phyloP scores from a whole-genome alignment of 1,139 yeast species.

The Candida frijolesensis region DNA sequence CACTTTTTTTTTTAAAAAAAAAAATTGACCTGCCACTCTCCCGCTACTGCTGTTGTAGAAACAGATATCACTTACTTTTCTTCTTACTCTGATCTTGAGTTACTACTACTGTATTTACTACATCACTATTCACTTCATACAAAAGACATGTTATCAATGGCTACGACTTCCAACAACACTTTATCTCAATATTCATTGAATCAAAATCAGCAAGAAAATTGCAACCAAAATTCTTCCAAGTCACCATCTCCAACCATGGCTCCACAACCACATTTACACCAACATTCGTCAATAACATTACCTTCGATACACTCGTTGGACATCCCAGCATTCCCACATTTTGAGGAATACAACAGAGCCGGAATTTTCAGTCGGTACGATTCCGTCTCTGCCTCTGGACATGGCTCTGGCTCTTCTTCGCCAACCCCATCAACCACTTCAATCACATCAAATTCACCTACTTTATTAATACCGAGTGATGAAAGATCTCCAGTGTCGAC shows the following conservation, averaged over 20 bases:
- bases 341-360: conserved; percentile 8
- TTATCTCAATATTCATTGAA: conserved; percentile 12
- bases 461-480: conserved; percentile 11
- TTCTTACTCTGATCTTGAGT: too few relatives aligned
- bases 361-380: background rate
- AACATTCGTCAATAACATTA: conserved; percentile 13
- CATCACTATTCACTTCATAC: background rate
- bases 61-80: background rate
- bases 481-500: conserved; percentile 4
- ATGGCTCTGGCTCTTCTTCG: background rate
- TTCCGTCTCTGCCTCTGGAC: conserved; percentile 1
- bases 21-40: background rate
- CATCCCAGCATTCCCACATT: conserved; percentile 17
- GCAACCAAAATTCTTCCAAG: conserved; percentile 8
- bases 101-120: background rate
- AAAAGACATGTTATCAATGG: conserved; percentile 3
- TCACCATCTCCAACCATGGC: conserved; percentile 7
- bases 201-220: conserved; percentile 7
- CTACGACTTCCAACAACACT: conserved; percentile 4
- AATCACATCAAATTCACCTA: conserved; percentile 11
- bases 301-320: conserved; percentile 21
- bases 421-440: conserved; percentile 9
- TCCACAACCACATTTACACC: conserved; percentile 6
- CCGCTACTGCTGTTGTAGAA: background rate
- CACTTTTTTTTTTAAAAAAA: background rate